Base-by-base conservation (phyloP, 2,329 filamentous ascomycete species). In the Sporothrix pallida region DNA sequence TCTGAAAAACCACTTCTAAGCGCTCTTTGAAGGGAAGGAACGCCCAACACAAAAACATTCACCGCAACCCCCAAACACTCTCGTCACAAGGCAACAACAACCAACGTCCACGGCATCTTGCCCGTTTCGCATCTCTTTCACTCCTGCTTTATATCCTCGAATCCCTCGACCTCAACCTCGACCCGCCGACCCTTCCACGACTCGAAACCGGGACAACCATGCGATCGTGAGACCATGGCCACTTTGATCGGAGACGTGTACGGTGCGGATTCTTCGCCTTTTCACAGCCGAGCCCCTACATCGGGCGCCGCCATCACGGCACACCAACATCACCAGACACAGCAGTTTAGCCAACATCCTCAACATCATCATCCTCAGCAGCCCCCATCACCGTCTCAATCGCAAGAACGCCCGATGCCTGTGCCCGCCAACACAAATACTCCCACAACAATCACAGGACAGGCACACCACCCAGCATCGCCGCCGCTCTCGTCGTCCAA, bases 201-300 rank as follows among this genome's bases (percentile, higher is more conserved):
- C 31, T 37, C 31, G 31, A 37, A 5, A 37, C 31, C 31, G 31
- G 42, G 31, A 26, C 70, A n/a, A 31, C 54, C 70, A 42, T 23
- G 13, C 31, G 15, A 74, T 44, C 48, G 75, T 75, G 80, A 84
- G 84, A 86, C 82, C 83, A 91, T 91, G 89, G 89, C 88, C 80
- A 86, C 88, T 83, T 82, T 90, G 82, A 87, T 90, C 78, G 87
- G 88, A 82, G 93, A 95, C 85, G 90, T 75, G 70, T 65, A 90
- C 84, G 89, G 90, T 83, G 88, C 92, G 82, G 90, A 93, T 83
- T 86, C 90, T 78, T 87, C 89, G 79, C 88, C 90, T 83, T 91
- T 92, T 83, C 89, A 90, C 85, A 71, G 42, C 65, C 62, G 52
- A 20, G 62, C 52, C 48, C 44, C 89, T 87, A 82, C 83, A 73